These are phyloP conservation scores for Yamadazyma atlantica DNA, from an alignment of 1,139 yeast species.

Conservation along the genomic window DNA sequence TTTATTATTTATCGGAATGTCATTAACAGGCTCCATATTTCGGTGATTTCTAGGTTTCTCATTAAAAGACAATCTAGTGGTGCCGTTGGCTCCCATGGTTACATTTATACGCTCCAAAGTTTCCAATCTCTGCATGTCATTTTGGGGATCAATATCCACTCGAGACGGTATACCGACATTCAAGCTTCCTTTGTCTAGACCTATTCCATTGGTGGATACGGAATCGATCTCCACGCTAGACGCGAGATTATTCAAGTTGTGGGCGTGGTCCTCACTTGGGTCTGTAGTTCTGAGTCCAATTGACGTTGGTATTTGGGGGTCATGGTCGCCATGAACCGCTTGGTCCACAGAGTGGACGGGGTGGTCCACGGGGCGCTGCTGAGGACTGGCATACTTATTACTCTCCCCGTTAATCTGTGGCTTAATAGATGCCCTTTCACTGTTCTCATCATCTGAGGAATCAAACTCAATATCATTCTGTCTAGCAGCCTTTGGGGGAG, in stretches of 20 bases:
- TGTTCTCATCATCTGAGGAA: slow-evolving; percentile 19
- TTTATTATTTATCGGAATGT: neutral
- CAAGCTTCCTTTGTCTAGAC: slow-evolving; percentile 15
- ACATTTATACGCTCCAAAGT: slow-evolving; percentile 20
- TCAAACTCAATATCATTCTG: slow-evolving; percentile 20
- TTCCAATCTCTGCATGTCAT: slow-evolving; percentile 12
- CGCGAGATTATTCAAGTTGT: slow-evolving; percentile 12
- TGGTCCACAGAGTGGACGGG: too few relatives aligned
- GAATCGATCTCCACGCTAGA: slow-evolving; percentile 19
- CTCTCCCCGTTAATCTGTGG: slow-evolving; percentile 10
- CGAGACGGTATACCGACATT: slow-evolving; percentile 16
- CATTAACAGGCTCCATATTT: neutral
- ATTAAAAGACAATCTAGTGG: slow-evolving; percentile 5
- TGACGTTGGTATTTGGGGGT: too few relatives aligned
- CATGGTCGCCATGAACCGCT: too few relatives aligned
- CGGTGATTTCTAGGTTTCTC: neutral
- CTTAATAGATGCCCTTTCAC: slow-evolving; percentile 6
- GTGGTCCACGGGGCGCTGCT: too few relatives aligned
- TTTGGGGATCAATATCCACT: slow-evolving; percentile 10
- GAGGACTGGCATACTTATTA: slow-evolving; percentile 8
- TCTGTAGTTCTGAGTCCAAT: neutral
- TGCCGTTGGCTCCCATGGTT: slow-evolving; percentile 12
- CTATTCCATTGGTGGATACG: slow-evolving; percentile 14
- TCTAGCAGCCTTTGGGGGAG: too few relatives aligned
- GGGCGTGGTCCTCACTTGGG: neutral